A percentile compares a stretch with the other conserved stretches of the same genome.
phyloP scores from a whole-genome alignment of 2,329 filamentous ascomycete species.

The Cladosporium phlei region DNA sequence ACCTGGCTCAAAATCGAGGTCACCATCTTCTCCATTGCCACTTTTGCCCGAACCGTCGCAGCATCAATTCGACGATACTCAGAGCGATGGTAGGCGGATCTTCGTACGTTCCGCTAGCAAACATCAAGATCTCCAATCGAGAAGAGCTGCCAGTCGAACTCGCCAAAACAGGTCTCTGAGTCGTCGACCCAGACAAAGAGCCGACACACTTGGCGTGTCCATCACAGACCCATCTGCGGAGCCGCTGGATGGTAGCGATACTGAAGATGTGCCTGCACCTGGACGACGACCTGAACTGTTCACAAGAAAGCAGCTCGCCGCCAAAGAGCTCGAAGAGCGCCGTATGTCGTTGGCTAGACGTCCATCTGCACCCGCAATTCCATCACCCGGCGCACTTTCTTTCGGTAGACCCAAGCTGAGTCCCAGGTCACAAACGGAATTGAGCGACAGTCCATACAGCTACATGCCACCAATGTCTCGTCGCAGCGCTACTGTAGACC shows the following conservation, averaged over 20 bases:
- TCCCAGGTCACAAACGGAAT: constrained; percentile 35
- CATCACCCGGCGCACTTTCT: constrained; percentile 60
- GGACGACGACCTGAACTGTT: constrained; percentile 18
- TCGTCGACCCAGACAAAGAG: background rate
- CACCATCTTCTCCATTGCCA: constrained; percentile 75
- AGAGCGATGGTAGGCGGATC: constrained; percentile 9
- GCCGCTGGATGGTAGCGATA: background rate
- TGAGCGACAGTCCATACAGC: constrained; percentile 42
- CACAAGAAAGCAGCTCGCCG: constrained; percentile 46
- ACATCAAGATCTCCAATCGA: constrained; percentile 24
- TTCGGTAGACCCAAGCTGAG: constrained; percentile 36
- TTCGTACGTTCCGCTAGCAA: background rate
- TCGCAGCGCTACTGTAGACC: constrained; percentile 65
- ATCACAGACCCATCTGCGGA: background rate
- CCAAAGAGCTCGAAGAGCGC: constrained; percentile 82
- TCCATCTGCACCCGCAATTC: constrained; percentile 73
- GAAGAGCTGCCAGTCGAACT: constrained; percentile 26
- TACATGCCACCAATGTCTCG: constrained; percentile 39
- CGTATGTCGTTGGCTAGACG: constrained; percentile 77
- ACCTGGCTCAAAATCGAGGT: constrained; percentile 57
- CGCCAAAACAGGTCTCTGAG: background rate
- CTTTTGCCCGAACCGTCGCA: constrained; percentile 56
- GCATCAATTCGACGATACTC: constrained; percentile 2
- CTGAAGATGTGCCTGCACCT: background rate
- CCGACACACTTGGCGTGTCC: background rate